A percentile compares a stretch with the other conserved stretches of the same genome.
Evolutionary conservation across 1,284 basidiomycete species (phyloP).

Genomic region (Ustilago xerochloae): DNA sequence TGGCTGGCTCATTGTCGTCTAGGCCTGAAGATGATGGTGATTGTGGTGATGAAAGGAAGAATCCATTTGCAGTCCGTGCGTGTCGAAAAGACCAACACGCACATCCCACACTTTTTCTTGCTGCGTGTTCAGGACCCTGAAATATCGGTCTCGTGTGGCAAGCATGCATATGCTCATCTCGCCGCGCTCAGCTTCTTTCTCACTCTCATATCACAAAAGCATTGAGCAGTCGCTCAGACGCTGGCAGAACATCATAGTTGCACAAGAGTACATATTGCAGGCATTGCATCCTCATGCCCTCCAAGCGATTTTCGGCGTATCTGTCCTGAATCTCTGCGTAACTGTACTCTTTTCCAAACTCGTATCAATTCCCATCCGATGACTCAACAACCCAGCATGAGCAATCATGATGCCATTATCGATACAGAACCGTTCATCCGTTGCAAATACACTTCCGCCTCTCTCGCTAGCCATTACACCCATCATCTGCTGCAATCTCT

Average conservation of each 20-base stretch:
- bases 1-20: conserved; percentile 24
- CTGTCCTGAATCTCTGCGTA: conserved; percentile 66
- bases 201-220: background rate
- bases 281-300: no score
- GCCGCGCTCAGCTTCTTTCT: background rate
- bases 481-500: conserved; percentile 97
- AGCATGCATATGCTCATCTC: no score
- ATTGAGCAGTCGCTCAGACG: background rate
- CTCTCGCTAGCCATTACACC: conserved; percentile 93
- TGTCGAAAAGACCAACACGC: conserved; percentile 16
- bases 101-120: no score
- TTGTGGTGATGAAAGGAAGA: background rate
- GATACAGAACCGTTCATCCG: conserved; percentile 97
- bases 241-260: background rate
- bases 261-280: no score
- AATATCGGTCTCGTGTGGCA: no score
- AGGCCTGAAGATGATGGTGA: background rate
- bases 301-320: conserved; percentile 59
- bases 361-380: conserved; percentile 80
- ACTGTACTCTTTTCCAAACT: conserved; percentile 63
- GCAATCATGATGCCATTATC: conserved; percentile 99
- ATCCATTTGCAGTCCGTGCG: background rate
- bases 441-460: conserved; percentile 89
- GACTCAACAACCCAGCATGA: conserved; percentile 91
- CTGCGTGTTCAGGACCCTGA: conserved; percentile 28